Percentiles rank a stretch among this genome's conserved stretches.
Conservation (phyloP, 306 rosid genomes). For the Lupinus albus region DNA sequence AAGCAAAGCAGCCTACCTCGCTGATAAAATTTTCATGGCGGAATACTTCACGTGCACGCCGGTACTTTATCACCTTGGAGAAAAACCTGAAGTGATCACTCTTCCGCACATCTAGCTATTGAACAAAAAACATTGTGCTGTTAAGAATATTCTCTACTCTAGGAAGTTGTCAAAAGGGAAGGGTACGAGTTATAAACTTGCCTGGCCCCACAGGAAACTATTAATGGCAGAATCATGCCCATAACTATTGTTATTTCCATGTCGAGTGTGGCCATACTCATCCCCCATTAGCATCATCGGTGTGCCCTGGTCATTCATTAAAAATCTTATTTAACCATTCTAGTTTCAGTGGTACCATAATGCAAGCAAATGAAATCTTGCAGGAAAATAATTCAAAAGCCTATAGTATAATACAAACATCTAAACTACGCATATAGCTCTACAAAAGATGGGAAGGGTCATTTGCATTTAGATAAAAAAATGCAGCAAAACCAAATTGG, state of each 20-base stretch:
- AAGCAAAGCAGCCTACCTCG: slow-evolving; percentile 55
- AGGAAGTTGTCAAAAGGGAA: slow-evolving; percentile 38
- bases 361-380: slow-evolving; percentile 32
- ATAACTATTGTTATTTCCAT: slow-evolving; percentile 93
- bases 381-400: slow-evolving; percentile 17
- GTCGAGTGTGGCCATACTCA: slow-evolving; percentile 89
- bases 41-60: slow-evolving; percentile 58
- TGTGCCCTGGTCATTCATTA: slow-evolving; percentile 69
- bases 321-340: slow-evolving; percentile 32
- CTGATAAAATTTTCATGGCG: slow-evolving; percentile 66
- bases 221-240: slow-evolving; percentile 85
- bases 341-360: slow-evolving; percentile 32
- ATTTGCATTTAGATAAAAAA: background rate
- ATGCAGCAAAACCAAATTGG: too few species aligned
- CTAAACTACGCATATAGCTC: slow-evolving; percentile 14
- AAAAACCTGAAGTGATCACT: slow-evolving; percentile 80
- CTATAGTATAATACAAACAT: background rate
- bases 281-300: slow-evolving; percentile 99
- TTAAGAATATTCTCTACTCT: slow-evolving; percentile 24
- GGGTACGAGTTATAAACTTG: slow-evolving; percentile 20
- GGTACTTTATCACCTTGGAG: slow-evolving; percentile 69
- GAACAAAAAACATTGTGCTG: slow-evolving; percentile 36
- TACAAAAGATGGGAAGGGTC: slow-evolving; percentile 3
- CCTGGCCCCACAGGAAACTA: slow-evolving; percentile 86
- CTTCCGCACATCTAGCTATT: slow-evolving; percentile 69